Base-by-base conservation (phyloP, 768 basidiomycete species). In the Cubamyces lactineus region DNA sequence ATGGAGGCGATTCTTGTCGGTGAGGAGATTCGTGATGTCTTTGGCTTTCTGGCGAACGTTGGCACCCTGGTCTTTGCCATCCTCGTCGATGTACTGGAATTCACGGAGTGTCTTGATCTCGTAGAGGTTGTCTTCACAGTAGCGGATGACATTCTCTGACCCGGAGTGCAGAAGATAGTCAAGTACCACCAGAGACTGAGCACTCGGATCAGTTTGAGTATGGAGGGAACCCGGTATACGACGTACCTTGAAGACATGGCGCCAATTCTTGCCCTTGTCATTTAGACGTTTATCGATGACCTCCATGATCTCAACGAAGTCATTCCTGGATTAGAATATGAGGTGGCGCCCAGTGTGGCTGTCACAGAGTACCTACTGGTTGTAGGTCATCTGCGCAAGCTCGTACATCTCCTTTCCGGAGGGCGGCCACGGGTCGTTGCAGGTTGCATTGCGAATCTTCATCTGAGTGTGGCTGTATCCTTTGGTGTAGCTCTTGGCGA, bases 221-320 rank as follows among this genome's bases (percentile, higher is more conserved):
- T 13, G 15, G 5, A 1, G 26, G 30, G 30, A 9, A 16, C 5
- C 6, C 23, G n/a, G 9, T 24, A 23, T 8, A 11, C 30, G 4
- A 53, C 28, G 5, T 3, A 88, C 94, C 84, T 98, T 98, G 86
- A 96, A 98, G 57, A 98, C 96, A 79, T 98, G 96, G 52, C 96
- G 84, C 96, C 96, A 98, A 70, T 97, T 96, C 85, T 98, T 98
- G 30, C 96, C 96, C 80, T 97, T 98, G 79, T 98, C 96, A 67
- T 95, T 94, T 64, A 98, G 77, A 50, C 96, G 86, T 78, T 98
- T 98, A 77, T 97, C 95, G 42, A 98, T 83, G 89, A 97, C 94
- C 78, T 97, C 93, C 91, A 98, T 96, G 71, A 98, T 92, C 76
- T 98, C 96, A 9, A 97, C 89, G 72, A 97, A 98, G 70, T 98